Conservation (phyloP, 202 grass and related monocot species). For the Schoenoplectus tabernaemontani region DNA sequence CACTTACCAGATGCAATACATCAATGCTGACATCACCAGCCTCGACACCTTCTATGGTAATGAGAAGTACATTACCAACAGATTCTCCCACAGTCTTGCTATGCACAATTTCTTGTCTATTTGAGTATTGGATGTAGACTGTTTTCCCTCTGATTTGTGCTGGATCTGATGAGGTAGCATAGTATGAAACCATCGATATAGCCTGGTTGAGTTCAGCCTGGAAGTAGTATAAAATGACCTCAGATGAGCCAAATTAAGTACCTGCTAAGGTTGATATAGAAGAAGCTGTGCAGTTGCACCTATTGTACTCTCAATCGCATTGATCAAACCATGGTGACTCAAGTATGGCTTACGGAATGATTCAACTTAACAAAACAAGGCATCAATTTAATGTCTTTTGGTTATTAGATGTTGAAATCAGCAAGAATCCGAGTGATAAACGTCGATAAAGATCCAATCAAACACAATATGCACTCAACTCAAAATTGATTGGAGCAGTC, state of each 20-base stretch:
- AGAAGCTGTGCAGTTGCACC: neutral
- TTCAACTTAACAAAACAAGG: neutral
- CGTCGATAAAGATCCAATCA: neutral
- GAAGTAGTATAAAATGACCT: slow-evolving; percentile 17
- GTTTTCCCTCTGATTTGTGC: slow-evolving; percentile 78
- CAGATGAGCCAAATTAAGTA: slow-evolving; percentile 4
- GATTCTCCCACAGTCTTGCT: slow-evolving; percentile 65
- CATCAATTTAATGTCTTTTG: neutral
- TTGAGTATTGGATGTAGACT: slow-evolving; percentile 85
- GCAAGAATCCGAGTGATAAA: neutral
- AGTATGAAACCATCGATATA: slow-evolving; percentile 86
- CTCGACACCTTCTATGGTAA: slow-evolving; percentile 80
- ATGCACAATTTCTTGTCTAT: slow-evolving; percentile 77
- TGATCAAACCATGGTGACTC: neutral
- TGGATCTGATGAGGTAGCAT: slow-evolving; percentile 66
- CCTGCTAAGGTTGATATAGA: neutral
- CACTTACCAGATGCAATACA: slow-evolving; percentile 79
- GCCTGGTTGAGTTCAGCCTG: slow-evolving; percentile 70
- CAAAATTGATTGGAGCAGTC: neutral
- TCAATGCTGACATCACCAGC: slow-evolving; percentile 79
- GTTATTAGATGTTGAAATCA: neutral
- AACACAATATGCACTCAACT: neutral
- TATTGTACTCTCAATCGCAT: neutral
- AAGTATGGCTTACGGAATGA: neutral
- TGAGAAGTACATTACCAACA: slow-evolving; percentile 72